These are phyloP conservation scores for Carex myosuroides DNA, from an alignment of 176 grass and related monocot genomes.

Conservation along the genomic window DNA sequence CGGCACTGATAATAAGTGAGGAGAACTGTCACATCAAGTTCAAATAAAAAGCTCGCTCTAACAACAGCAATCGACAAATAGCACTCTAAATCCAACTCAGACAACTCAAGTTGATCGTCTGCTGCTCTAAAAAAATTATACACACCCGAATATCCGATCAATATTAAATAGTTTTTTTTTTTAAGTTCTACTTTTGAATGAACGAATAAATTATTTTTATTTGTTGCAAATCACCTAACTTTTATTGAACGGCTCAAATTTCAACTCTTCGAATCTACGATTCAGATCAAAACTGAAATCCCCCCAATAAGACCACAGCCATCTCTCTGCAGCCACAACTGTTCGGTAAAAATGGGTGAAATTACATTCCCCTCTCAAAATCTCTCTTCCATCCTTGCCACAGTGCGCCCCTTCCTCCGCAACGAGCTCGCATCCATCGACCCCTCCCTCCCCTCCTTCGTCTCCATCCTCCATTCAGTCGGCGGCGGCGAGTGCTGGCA, in stretches of 20 bases:
- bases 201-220: background rate
- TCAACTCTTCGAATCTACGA: background rate
- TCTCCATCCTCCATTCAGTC: constrained; percentile 39
- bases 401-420: constrained; percentile 62
- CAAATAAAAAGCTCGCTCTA: background rate
- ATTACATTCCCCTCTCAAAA: background rate
- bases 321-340: background rate
- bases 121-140: background rate
- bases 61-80: background rate
- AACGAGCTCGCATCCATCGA: constrained; percentile 41
- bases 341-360: background rate
- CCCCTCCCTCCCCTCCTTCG: constrained; percentile 45
- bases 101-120: background rate
- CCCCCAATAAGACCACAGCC: background rate
- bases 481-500: constrained; percentile 91
- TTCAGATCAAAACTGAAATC: background rate
- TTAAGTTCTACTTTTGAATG: background rate
- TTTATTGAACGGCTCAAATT: background rate
- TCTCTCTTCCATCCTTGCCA: constrained; percentile 25
- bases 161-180: no score
- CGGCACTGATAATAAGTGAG: background rate
- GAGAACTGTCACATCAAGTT: no score
- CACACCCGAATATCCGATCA: no score
- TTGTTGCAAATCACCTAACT: background rate
- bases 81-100: background rate